phyloP scores from a whole-genome alignment of 2,329 filamentous ascomycete species.

The Alternaria rosae region DNA sequence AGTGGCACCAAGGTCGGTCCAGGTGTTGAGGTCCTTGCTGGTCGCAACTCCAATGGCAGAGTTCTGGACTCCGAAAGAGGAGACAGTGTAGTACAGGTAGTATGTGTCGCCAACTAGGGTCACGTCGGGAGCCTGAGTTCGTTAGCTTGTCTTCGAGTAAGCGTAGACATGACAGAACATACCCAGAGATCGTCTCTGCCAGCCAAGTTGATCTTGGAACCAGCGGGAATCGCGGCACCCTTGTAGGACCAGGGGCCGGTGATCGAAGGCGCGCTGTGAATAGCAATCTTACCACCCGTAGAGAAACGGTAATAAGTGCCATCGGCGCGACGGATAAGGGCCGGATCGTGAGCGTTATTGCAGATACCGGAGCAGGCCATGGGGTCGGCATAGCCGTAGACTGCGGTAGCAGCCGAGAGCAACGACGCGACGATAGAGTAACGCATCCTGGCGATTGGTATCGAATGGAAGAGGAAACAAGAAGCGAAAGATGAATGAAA shows the following conservation, averaged over 20 bases:
- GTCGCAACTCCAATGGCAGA: conserved; percentile 69
- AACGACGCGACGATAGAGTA: conserved; percentile 25
- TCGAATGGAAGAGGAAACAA: not conserved
- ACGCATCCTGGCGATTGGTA: conserved; percentile 22
- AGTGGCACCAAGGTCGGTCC: conserved; percentile 66
- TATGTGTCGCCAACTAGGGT: conserved; percentile 64
- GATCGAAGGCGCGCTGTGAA: conserved; percentile 57
- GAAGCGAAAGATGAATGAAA: not conserved
- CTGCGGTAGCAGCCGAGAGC: conserved; percentile 24
- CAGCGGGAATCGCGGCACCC: conserved; percentile 56
- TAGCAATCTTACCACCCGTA: conserved; percentile 59
- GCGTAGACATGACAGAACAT: conserved; percentile 9
- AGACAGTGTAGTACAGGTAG: conserved; percentile 73
- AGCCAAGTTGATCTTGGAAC: conserved; percentile 55
- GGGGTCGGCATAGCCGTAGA: conserved; percentile 51
- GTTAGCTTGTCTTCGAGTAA: not conserved
- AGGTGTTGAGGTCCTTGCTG: conserved; percentile 60
- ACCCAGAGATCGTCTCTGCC: conserved; percentile 62
- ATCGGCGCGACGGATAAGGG: conserved; percentile 57
- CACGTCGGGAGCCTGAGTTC: conserved; percentile 68
- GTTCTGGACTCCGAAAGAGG: conserved; percentile 66
- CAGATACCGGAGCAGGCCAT: conserved; percentile 52
- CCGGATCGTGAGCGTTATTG: conserved; percentile 58
- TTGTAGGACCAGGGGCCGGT: conserved; percentile 60
- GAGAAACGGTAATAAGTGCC: conserved; percentile 63